Evolutionary conservation across 768 basidiomycete species (phyloP).

Genomic region (Russula lepida): DNA sequence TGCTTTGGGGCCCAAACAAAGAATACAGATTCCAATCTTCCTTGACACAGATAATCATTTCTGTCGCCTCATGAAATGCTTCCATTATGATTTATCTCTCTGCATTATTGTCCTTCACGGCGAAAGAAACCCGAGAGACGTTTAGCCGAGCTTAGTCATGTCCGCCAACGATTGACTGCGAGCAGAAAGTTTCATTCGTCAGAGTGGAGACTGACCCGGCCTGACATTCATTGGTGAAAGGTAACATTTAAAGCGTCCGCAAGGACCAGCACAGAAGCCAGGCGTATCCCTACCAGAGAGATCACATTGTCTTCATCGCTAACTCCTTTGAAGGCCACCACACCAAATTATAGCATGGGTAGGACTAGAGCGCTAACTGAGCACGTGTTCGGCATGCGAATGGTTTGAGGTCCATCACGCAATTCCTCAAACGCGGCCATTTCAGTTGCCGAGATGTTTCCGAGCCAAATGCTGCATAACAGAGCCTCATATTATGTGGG

Average conservation of each 20-base stretch:
- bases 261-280: neutral
- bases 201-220: neutral
- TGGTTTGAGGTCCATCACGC: neutral
- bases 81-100: neutral
- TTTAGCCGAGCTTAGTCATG: neutral
- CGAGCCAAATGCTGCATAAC: neutral
- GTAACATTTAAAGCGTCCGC: neutral
- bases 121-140: neutral
- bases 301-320: slow-evolving; percentile 10
- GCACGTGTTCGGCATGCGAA: neutral
- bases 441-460: neutral
- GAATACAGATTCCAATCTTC: neutral
- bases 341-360: slow-evolving; percentile 99
- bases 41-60: neutral
- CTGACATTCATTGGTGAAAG: neutral
- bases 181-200: neutral
- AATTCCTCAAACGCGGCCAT: neutral
- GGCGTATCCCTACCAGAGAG: neutral
- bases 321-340: slow-evolving; percentile 55
- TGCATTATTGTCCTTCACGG: no score
- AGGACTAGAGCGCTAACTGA: slow-evolving; percentile 64
- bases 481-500: neutral
- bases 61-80: neutral
- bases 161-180: neutral
- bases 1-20: neutral